phyloP scores from a whole-genome alignment of 768 basidiomycete genomes.

The Hemileccinum impolitum region DNA sequence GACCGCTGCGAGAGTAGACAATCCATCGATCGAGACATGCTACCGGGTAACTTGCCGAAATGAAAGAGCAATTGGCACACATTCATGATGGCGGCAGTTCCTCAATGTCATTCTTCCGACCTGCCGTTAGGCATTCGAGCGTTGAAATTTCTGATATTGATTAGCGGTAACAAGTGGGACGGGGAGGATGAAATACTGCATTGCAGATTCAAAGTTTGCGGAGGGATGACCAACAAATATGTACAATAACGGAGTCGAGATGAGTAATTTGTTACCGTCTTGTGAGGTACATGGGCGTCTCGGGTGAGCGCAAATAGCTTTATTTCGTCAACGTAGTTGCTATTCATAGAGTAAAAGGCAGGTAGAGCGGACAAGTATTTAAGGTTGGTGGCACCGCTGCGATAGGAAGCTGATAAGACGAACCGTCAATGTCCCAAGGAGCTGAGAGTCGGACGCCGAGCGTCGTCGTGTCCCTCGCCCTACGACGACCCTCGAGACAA shows the following conservation, averaged over 20 bases:
- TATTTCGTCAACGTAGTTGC: constrained; percentile 24
- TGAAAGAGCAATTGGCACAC: constrained; percentile 8
- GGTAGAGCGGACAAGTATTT: constrained; percentile 24
- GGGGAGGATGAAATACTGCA: background rate
- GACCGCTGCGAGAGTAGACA: too few relatives aligned
- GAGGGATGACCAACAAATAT: constrained; percentile 4
- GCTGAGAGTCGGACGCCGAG: background rate
- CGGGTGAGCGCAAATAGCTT: constrained; percentile 14
- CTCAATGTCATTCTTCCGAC: background rate
- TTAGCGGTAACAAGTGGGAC: background rate
- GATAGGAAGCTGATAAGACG: constrained; percentile 25
- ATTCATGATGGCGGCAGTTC: constrained; percentile 1
- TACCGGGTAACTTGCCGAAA: constrained; percentile 3
- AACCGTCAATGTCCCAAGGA: background rate
- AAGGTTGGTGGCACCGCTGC: constrained; percentile 20
- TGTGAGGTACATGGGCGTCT: constrained; percentile 23
- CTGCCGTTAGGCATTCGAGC: too few relatives aligned
- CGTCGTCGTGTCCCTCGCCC: background rate
- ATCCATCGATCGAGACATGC: too few relatives aligned
- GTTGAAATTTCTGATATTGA: background rate
- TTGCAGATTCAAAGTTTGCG: too few relatives aligned
- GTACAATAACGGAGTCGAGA: constrained; percentile 6
- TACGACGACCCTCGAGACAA: too few relatives aligned
- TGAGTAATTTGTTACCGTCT: constrained; percentile 28
- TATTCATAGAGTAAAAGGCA: constrained; percentile 7